Percentiles rank a stretch among this genome's conserved stretches.
These are phyloP conservation scores for Xanthoconium purpureum DNA, from an alignment of 768 basidiomycete genomes.

Conservation along the genomic window DNA sequence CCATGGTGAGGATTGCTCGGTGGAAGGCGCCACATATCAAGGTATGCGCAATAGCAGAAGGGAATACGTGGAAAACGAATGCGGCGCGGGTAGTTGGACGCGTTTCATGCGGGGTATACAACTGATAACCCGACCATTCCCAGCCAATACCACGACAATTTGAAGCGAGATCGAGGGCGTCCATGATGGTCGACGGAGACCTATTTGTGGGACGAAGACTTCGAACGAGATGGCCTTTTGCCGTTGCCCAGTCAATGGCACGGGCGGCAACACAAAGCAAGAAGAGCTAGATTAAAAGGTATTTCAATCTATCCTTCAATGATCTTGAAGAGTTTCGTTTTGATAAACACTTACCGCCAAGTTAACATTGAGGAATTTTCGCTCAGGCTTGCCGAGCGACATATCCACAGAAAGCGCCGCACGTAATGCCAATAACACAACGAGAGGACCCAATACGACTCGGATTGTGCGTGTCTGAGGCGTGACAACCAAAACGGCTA, in stretches of 20 bases:
- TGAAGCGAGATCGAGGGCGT: background rate
- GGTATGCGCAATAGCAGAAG: background rate
- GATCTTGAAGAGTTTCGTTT: background rate
- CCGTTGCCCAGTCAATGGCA: background rate
- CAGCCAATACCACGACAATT: slow-evolving; percentile 1
- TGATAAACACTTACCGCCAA: background rate
- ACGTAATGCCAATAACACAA: background rate
- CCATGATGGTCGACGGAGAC: background rate
- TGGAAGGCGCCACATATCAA: background rate
- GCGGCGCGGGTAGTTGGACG: background rate
- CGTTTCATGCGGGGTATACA: background rate
- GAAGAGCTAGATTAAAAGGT: background rate
- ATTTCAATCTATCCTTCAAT: background rate
- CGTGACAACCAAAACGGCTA: background rate
- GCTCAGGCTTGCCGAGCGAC: background rate
- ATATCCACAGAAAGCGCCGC: slow-evolving; percentile 1
- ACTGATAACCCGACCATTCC: background rate
- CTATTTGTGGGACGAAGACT: background rate
- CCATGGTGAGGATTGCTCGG: background rate
- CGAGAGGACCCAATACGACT: background rate
- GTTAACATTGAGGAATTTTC: background rate
- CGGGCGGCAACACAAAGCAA: background rate
- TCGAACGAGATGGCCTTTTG: background rate
- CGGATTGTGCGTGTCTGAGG: background rate
- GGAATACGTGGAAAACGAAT: background rate